Evolutionary conservation across 768 basidiomycete species (phyloP), one percentile per base, ranked within the genome.

Genomic region (Amanita pseudoporphyria): DNA sequence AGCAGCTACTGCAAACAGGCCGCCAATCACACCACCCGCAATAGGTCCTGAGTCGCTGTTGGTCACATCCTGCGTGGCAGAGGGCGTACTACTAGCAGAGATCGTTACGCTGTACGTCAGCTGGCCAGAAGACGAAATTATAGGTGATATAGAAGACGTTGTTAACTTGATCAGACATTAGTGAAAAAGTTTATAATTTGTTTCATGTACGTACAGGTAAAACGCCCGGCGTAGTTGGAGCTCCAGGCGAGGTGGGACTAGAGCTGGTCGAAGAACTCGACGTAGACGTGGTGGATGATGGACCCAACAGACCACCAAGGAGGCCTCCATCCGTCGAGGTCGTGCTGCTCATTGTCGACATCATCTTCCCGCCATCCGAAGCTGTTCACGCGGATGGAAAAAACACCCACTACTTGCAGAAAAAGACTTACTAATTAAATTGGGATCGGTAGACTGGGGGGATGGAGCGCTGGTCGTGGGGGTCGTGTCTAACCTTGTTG

Each of bases 11-110:
- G 68, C 77, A 4, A 67, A 59, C 2, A 81, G 56, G 24, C 66
- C 71, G 10, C 73, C 79, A 21, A 67, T 71, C 32, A 80, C 60
- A 36, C 72, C 77, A 10, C 69, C 69, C 7, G 73, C 54, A 16
- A 71, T 56, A 13, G 63, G 60, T 38, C 64, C 67, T 19, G 62
- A 57, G 40, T 59, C 62, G 9, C 16, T 47, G 22, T 26, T 47
- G 22, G 45, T 21, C 4, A 5, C 7, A n/a, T 14, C n/a, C 24
- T 19, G 19, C 13, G 13, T 38, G 10, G 45, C 9, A n/a, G 45
- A 13, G 1, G 24, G 14, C 10, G 45, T 22, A 28, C 24, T n/a
- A n/a, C n/a, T 26, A 5, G 35, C 12, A 16, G 35, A n/a, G 19
- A 37, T 47, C 12, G 41, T 10, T 28, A 26, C 26, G 21, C 38